Percentiles rank a stretch among this genome's conserved stretches.
phyloP scores from a whole-genome alignment of 345 rosid species.

The Ceriops zippeliana region DNA sequence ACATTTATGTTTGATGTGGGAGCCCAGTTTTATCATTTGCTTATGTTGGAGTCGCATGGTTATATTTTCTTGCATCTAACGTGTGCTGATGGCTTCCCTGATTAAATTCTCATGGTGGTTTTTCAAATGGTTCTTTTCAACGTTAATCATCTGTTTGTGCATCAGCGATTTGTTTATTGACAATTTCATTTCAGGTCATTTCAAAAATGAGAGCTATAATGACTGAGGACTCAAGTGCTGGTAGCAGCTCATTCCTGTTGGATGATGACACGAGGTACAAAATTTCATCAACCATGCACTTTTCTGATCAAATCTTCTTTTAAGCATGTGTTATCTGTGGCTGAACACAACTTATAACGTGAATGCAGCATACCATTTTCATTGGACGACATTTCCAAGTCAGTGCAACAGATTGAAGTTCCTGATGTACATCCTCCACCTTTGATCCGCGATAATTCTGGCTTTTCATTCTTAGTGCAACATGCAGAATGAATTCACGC shows the following conservation, averaged over 20 bases:
- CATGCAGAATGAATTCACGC: constrained; percentile 47
- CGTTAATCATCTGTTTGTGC: background rate
- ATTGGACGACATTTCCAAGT: constrained; percentile 86
- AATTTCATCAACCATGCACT: background rate
- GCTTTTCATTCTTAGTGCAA: constrained; percentile 74
- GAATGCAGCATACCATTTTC: constrained; percentile 82
- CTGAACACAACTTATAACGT: background rate
- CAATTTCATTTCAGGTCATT: constrained; percentile 48
- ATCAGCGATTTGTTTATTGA: background rate
- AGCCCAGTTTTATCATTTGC: too few relatives aligned
- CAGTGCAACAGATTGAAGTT: constrained; percentile 75
- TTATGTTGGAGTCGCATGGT: too few relatives aligned
- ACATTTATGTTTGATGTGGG: too few relatives aligned
- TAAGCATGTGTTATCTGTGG: background rate
- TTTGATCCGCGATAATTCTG: constrained; percentile 72
- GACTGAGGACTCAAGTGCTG: constrained; percentile 86
- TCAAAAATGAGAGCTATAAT: constrained; percentile 81
- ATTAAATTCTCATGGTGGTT: too few relatives aligned
- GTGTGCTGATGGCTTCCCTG: too few relatives aligned
- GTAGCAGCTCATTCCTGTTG: constrained; percentile 79
- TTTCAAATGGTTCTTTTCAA: too few relatives aligned
- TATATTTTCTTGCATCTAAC: too few relatives aligned
- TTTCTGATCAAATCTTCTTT: background rate
- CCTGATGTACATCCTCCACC: constrained; percentile 77
- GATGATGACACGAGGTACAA: constrained; percentile 89